A percentile compares a stretch with the other conserved stretches of the same genome.
Evolutionary conservation across 176 grass and related monocot species (phyloP).

Genomic region (Avena insularis): DNA sequence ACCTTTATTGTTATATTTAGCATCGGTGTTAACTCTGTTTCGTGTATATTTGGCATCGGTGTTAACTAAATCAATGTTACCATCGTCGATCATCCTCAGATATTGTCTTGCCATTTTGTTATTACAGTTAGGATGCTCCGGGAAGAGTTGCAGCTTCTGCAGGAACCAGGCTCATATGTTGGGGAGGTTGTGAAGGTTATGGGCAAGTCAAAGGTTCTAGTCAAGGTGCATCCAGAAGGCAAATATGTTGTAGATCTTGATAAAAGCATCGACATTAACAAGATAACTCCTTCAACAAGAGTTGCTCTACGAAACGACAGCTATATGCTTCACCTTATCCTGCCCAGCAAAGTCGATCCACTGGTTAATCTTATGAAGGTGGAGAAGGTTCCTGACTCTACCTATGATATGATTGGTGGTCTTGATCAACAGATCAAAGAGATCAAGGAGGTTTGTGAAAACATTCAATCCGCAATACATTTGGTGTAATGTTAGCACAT

Average conservation of each 20-base stretch:
- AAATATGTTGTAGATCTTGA: slow-evolving; percentile 91
- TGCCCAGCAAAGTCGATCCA: slow-evolving; percentile 94
- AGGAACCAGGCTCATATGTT: slow-evolving; percentile 85
- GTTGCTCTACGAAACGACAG: slow-evolving; percentile 91
- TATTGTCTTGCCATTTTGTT: not conserved
- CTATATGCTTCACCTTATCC: slow-evolving; percentile 81
- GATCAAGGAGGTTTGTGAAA: slow-evolving; percentile 81
- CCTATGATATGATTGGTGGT: slow-evolving; percentile 98
- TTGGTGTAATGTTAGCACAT: not conserved
- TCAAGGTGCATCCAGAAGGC: slow-evolving; percentile 95
- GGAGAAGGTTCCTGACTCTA: slow-evolving; percentile 98
- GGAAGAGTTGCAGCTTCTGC: slow-evolving; percentile 83
- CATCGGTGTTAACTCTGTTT: not conserved
- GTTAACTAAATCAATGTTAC: not conserved
- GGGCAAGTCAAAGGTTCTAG: slow-evolving; percentile 96
- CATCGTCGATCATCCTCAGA: not conserved
- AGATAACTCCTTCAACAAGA: slow-evolving; percentile 40
- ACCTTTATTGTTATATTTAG: not conserved
- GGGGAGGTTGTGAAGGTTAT: slow-evolving; percentile 98
- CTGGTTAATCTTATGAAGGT: slow-evolving; percentile 98
- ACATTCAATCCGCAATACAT: not conserved
- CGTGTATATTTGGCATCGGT: too few species aligned
- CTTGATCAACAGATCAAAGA: slow-evolving; percentile 99
- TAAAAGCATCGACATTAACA: slow-evolving; percentile 35
- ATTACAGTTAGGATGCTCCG: slow-evolving; percentile 66